Base-by-base conservation (phyloP, 2,329 filamentous ascomycete genomes). In the Aspergillus brasiliensis region DNA sequence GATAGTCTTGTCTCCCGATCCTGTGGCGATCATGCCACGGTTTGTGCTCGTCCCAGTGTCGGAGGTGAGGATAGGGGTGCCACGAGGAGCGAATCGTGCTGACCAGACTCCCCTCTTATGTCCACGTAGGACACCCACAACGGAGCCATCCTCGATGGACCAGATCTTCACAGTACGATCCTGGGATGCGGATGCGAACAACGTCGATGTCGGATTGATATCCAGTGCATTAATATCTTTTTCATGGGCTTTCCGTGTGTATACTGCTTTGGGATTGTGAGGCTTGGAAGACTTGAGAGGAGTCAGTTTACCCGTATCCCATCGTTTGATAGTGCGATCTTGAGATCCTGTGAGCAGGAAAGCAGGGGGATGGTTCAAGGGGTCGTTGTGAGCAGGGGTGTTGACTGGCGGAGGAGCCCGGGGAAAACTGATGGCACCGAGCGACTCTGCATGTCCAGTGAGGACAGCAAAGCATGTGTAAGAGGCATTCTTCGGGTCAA, bases 191-290 rank as follows among this genome's bases (percentile, higher is more conserved):
- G 95, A 97, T 3, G 94, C 96, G 71, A 99, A 98, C 1, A 97
- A 78, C n/a, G 88, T 86, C 4, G 86, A 86, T 1, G 85, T 83
- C 21, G 87, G 84, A 64, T 92, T 91, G 10, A 95, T 83, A 65
- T 96, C 92, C 53, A 99, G 85, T 2, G 95, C 92, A 69, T 99
- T 99, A 77, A 99, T 99, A 67, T 99, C 95, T 74, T 99, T 99
- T 72, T 99, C 95, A 77, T 99, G 95, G 1, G 95, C 95, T 76
- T 97, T 96, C 58, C 95, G 86, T 1, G 95, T 98, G 75, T 91
- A 99, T 4, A 88, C 78, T 42, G 91, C 91, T 67, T 79, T 79
- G 3, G 73, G 73, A 8, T 69, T 64, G 53, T 75, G 73, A n/a
- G 74, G 71, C 40, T 67, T 72, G 8, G 69, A 68, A 10, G 69